Conservation (phyloP, 2,329 filamentous ascomycete genomes). For the Colletotrichum trifolii region DNA sequence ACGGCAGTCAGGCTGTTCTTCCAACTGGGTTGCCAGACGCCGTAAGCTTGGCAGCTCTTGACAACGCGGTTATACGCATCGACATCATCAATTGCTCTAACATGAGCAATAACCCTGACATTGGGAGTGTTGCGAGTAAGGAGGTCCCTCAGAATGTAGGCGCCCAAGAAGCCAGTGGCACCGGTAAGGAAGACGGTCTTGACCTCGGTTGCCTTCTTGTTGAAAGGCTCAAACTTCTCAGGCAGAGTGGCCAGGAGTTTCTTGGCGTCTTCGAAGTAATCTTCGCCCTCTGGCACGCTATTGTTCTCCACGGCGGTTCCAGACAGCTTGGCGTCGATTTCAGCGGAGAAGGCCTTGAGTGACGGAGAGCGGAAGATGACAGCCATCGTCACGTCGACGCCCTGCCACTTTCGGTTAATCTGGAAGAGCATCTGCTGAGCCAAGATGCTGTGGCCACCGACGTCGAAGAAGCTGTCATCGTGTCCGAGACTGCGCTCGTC, state of each 20-base stretch:
- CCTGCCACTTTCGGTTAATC: constrained; percentile 56
- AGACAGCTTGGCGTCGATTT: constrained; percentile 51
- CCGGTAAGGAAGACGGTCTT: constrained; percentile 84
- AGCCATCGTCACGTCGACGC: constrained; percentile 72
- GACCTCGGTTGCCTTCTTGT: constrained; percentile 28
- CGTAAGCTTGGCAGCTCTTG: constrained; percentile 60
- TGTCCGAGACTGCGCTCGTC: constrained; percentile 5
- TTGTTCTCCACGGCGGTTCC: constrained; percentile 48
- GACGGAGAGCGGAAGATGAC: constrained; percentile 75
- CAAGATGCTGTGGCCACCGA: constrained; percentile 57
- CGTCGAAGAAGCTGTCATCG: constrained; percentile 56
- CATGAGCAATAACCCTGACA: constrained; percentile 22
- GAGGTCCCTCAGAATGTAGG: constrained; percentile 81
- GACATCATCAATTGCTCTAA: constrained; percentile 14
- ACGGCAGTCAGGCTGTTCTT: constrained; percentile 72
- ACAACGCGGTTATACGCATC: constrained; percentile 5
- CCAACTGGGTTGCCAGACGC: constrained; percentile 82
- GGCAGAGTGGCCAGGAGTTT: constrained; percentile 64
- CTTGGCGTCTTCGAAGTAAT: constrained; percentile 64
- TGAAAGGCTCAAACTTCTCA: constrained; percentile 21
- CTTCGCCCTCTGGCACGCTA: constrained; percentile 44
- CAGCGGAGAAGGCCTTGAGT: constrained; percentile 51
- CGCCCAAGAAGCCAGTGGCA: constrained; percentile 89
- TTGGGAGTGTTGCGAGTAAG: constrained; percentile 72
- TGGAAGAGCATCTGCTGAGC: constrained; percentile 80